Evolutionary conservation across 805 yeast genomes (phyloP), one percentile per base, ranked within the genome.

Genomic region (Candida vartiovaarae): DNA sequence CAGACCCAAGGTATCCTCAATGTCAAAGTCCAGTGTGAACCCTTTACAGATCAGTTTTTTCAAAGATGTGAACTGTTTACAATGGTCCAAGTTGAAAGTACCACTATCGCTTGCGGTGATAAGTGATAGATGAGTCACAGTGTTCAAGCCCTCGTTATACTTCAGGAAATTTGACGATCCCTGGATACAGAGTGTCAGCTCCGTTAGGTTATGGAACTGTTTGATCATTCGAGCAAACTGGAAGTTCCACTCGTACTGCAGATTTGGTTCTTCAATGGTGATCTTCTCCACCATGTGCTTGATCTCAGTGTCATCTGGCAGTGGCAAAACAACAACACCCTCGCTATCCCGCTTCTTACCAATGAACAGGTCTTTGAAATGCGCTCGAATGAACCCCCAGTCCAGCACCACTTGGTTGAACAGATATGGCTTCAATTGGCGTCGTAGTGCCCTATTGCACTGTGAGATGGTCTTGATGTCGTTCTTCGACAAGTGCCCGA

Each of bases 1-100:
- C 8, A 52, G 41, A 2, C 47, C 53, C 6, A 50, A 53, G 2
- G 46, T 9, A 26, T 62, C 62, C 3, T 57, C 56, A 25, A 46
- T 61, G 56, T 75, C 76, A 60, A 59, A 66, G 55, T 61, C 76
- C 56, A 63, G 70, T 60, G 56, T 65, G 40, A 61, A 76, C 20
- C 70, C 64, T 39, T 61, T 45, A 10, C 76, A 59, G 1, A 56
- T 50, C n/a, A 76, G 50, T 15, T 53, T 53, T 7, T 54, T 45
- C 36, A 77, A 54, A 4, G 54, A 47, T 1, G 50, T 46, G 46
- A 75, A 72, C 6, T 65, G 56, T 27, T 49, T 53, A 34, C 76
- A 55, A 54, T 76, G 80, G 35, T 64, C 59, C 46, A 76, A 53
- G 45, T 66, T 67, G 52, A 76, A 76, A 11, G 46, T 53, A 8